Base-by-base conservation (phyloP, 176 grass and related monocot genomes). In the Carex scoparia region DNA sequence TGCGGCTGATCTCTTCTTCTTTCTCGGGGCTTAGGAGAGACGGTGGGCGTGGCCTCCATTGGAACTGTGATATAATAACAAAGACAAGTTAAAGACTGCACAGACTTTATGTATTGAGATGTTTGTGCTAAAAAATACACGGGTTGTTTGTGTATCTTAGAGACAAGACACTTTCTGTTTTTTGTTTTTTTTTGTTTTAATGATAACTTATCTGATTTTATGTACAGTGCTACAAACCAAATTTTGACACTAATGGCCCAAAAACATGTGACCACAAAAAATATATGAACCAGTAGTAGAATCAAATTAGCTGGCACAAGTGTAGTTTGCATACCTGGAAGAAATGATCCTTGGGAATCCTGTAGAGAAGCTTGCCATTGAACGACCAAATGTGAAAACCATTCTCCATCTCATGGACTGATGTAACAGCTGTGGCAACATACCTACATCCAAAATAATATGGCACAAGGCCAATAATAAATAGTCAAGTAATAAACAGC, bases 321-420 rank as follows among this genome's bases (percentile, higher is more conserved):
- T 44, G 19, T 61, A 84, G 15, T 57, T 74, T 10, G 8, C 12
- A 51, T 62, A 94, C 93, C 93, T 98, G 95, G 88, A 86, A 98
- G 80, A 98, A 98, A 88, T 95, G 93, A 89, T 98, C 93, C 88
- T 94, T 98, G 7, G 93, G 90, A 30, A 98, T 81, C 88, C 90
- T 89, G 86, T 98, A 98, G 60, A 98, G 86, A 75, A 88, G 80
- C 86, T 93, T 94, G 60, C 91, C 93, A 68, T 80, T 93, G 76
- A 98, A 95, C 6, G 95, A 93, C 93, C 95, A 98, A 69, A 94
- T 92, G 53, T 89, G 83, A 67, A 98, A 98, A 70, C 93, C 95
- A 6, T 95, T 98, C 79, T 98, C 89, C 95, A 98, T 98, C 72
- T 98, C 95, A 89, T 98, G 93, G 37, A 95, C 95, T 14, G 88